Evolutionary conservation across 208 protist species (phyloP).

Genomic region (Strigomonas oncopelti): DNA sequence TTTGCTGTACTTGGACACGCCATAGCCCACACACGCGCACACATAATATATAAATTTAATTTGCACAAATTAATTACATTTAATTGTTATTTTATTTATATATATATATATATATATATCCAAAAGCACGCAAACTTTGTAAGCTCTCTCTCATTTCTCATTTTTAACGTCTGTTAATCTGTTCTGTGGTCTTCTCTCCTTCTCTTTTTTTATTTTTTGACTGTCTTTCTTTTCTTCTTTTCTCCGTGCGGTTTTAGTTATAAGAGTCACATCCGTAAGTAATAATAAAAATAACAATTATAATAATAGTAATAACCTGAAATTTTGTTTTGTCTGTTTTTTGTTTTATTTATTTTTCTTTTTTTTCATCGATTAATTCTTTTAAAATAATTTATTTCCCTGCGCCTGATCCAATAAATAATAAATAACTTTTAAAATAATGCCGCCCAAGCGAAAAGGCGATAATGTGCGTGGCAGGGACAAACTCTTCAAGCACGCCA

Average conservation of each 20-base stretch:
- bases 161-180: no score
- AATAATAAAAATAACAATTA: neutral
- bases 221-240: slow-evolving; percentile 1
- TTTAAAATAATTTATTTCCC: neutral
- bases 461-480: slow-evolving; percentile 59
- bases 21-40: slow-evolving; percentile 3
- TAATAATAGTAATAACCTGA: neutral
- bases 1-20: slow-evolving; percentile 32
- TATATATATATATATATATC: no score
- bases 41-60: neutral
- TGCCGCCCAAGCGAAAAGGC: slow-evolving; percentile 79
- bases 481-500: slow-evolving; percentile 84
- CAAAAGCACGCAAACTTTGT: no score
- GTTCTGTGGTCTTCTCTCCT: neutral
- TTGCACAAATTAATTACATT: neutral
- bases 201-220: neutral
- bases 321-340: neutral
- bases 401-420: neutral
- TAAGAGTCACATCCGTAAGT: neutral
- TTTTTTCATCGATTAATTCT: slow-evolving; percentile 1
- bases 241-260: no score
- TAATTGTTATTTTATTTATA: no score
- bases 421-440: slow-evolving; percentile 10
- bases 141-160: no score
- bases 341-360: neutral